Conservation (phyloP, 140 eudicot genomes). For the Stevia rebaudiana region DNA sequence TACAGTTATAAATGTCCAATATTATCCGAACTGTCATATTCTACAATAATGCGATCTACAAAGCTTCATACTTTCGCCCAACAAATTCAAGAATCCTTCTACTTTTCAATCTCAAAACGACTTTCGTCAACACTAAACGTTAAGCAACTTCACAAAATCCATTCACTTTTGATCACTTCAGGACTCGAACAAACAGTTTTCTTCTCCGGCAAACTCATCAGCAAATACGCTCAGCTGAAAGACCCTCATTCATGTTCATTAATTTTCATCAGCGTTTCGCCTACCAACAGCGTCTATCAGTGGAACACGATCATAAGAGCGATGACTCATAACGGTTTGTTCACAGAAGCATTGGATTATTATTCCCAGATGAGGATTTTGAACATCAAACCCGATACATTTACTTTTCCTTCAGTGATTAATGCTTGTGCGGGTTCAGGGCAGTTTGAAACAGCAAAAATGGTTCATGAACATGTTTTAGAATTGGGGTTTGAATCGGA, state of each 20-base stretch:
- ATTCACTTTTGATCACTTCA: constrained; percentile 39
- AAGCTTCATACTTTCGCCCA: constrained; percentile 23
- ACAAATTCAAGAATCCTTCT: constrained; percentile 19
- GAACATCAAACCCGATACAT: constrained; percentile 43
- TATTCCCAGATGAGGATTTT: constrained; percentile 40
- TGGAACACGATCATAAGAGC: constrained; percentile 72
- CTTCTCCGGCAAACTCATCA: constrained; percentile 53
- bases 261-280: constrained; percentile 29
- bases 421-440: constrained; percentile 54
- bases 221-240: constrained; percentile 50
- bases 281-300: constrained; percentile 33
- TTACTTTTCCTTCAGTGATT: constrained; percentile 70
- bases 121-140: constrained; percentile 31
- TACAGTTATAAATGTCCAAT: no score
- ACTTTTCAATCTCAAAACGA: constrained; percentile 35
- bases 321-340: constrained; percentile 56
- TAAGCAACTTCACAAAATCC: constrained; percentile 40
- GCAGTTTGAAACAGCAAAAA: constrained; percentile 29
- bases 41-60: constrained; percentile 26
- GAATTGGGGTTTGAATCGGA: constrained; percentile 48
- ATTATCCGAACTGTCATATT: no score
- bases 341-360: constrained; percentile 39
- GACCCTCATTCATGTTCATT: constrained; percentile 37
- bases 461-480: constrained; percentile 43
- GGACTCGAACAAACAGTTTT: constrained; percentile 42